These are phyloP conservation scores for Tausonia pullulans DNA, from an alignment of 1,284 basidiomycete species.

Conservation along the genomic window DNA sequence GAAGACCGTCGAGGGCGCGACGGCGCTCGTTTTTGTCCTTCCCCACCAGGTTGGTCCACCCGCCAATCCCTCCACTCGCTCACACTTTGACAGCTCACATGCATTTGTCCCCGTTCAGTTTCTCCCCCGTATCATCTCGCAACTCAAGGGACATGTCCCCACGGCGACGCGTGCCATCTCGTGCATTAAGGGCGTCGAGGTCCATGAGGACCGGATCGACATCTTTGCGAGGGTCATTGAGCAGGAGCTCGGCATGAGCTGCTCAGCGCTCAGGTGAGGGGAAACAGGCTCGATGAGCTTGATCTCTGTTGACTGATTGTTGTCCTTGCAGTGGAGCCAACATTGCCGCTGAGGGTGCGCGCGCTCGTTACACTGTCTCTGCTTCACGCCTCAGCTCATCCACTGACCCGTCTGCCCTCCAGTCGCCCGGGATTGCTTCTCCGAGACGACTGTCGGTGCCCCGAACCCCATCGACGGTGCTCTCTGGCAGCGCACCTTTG, in stretches of 20 bases:
- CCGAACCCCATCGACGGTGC: slow-evolving; percentile 36
- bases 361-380: too few species aligned
- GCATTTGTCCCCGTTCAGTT: slow-evolving; percentile 13
- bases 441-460: slow-evolving; percentile 47
- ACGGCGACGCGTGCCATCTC: slow-evolving; percentile 38
- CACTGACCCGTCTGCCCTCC: neutral
- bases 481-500: slow-evolving; percentile 40
- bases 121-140: slow-evolving; percentile 31
- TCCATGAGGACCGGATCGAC: slow-evolving; percentile 40
- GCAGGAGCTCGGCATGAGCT: slow-evolving; percentile 41
- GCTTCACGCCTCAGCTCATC: neutral
- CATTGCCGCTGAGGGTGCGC: slow-evolving; percentile 43
- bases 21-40: slow-evolving; percentile 45
- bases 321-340: slow-evolving; percentile 41
- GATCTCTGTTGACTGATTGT: neutral
- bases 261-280: slow-evolving; percentile 37
- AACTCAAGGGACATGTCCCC: slow-evolving; percentile 36
- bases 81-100: neutral
- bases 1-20: slow-evolving; percentile 42
- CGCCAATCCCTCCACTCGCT: neutral
- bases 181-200: slow-evolving; percentile 44
- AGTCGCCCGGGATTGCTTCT: slow-evolving; percentile 40
- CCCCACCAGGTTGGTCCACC: slow-evolving; percentile 41
- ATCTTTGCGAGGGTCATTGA: slow-evolving; percentile 49
- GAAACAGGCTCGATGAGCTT: too few species aligned